Conservation (phyloP, 148 eudicot genomes). For the Persicaria tinctoria region DNA sequence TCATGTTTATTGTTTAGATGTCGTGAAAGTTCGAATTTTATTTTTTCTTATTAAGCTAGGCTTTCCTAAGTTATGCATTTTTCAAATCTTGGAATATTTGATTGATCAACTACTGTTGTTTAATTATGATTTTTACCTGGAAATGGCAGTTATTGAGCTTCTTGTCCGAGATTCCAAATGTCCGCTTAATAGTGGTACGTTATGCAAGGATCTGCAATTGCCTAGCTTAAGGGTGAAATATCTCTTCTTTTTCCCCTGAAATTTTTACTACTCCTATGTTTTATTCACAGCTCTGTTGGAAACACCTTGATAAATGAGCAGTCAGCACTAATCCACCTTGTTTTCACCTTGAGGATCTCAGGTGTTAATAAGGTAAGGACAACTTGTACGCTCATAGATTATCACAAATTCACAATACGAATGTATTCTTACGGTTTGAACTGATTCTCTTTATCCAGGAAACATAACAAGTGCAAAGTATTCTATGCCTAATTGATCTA, state of each 20-base stretch:
- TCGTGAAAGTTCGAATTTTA: too few species aligned
- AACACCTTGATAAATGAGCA: constrained; percentile 95
- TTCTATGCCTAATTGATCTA: constrained; percentile 76
- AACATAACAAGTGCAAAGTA: constrained; percentile 95
- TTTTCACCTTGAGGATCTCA: constrained; percentile 77
- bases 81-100: neutral
- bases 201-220: neutral
- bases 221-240: neutral
- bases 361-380: constrained; percentile 81
- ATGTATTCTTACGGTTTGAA: neutral
- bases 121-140: neutral
- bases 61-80: too few species aligned
- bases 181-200: constrained; percentile 80
- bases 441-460: constrained; percentile 30
- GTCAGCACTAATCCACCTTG: constrained; percentile 95
- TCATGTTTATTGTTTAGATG: too few species aligned
- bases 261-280: too few species aligned
- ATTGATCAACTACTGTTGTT: neutral
- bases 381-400: too few species aligned
- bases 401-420: neutral
- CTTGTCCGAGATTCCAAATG: constrained; percentile 73
- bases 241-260: neutral
- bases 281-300: constrained; percentile 86
- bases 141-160: constrained; percentile 71
- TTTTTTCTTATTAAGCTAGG: too few species aligned